These are phyloP conservation scores for Chenopodium berlandieri DNA, from an alignment of 148 eudicot genomes.

Conservation along the genomic window DNA sequence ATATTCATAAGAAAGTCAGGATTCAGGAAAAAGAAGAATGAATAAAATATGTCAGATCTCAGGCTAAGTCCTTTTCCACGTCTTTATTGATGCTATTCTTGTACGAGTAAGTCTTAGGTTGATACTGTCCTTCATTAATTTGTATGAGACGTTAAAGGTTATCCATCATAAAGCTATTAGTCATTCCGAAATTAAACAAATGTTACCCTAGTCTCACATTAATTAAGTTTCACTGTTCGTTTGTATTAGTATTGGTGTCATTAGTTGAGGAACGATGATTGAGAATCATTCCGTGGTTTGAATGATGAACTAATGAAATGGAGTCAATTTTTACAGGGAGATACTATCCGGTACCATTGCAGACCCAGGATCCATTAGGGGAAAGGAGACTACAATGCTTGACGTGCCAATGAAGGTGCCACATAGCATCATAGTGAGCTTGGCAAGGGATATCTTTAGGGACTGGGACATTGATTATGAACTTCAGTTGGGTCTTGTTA, in stretches of 20 bases:
- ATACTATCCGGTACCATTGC: conserved; percentile 29
- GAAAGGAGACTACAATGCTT: conserved; percentile 23
- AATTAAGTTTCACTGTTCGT: no score
- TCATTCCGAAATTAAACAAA: no score
- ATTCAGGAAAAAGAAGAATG: no score
- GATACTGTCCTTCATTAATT: not conserved
- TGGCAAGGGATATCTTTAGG: conserved; percentile 26
- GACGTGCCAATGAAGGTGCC: conserved; percentile 37
- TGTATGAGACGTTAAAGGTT: not conserved
- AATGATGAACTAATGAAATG: not conserved
- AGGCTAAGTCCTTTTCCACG: not conserved
- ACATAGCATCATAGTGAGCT: conserved; percentile 30
- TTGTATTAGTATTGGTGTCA: no score
- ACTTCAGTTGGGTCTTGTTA: conserved; percentile 23
- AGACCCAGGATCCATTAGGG: conserved; percentile 31
- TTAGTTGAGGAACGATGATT: no score
- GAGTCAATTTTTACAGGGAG: conserved; percentile 16
- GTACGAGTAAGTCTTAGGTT: not conserved
- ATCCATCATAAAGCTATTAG: no score
- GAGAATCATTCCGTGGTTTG: no score
- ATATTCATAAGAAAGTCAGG: not conserved
- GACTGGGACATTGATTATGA: conserved; percentile 44
- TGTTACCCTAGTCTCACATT: no score
- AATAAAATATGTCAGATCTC: not conserved
- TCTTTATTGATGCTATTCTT: not conserved